These are phyloP conservation scores for Neolentinus lepideus DNA, from an alignment of 1,284 basidiomycete species.

Conservation along the genomic window DNA sequence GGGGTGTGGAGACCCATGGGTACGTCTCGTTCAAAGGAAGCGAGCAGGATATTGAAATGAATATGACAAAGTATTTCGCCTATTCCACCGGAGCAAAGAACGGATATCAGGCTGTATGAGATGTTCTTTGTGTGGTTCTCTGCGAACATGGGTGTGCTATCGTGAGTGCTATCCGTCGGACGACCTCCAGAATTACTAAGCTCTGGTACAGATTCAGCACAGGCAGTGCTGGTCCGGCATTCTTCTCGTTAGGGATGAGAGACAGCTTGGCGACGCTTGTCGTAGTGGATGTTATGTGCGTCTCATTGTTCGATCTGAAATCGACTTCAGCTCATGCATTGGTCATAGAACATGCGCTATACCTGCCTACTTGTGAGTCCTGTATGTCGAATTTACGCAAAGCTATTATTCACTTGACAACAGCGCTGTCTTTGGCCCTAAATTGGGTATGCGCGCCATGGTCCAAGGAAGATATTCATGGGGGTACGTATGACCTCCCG, in stretches of 20 bases:
- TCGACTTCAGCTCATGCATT: background rate
- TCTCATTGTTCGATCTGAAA: background rate
- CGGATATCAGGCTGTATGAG: conserved; percentile 58
- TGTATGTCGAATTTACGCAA: background rate
- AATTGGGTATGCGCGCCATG: conserved; percentile 82
- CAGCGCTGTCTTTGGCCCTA: conserved; percentile 81
- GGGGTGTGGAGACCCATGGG: background rate
- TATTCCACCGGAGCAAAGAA: conserved; percentile 40
- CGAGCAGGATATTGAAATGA: background rate
- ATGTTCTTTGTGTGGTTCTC: conserved; percentile 76
- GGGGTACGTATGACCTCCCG: conserved; percentile 38
- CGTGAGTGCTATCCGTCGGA: conserved; percentile 31
- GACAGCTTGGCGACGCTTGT: conserved; percentile 70
- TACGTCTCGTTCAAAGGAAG: background rate
- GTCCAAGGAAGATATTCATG: conserved; percentile 74
- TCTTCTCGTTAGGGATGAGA: conserved; percentile 61
- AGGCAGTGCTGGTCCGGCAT: conserved; percentile 64
- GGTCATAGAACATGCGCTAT: conserved; percentile 17
- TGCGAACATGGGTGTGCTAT: conserved; percentile 66
- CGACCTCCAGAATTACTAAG: background rate
- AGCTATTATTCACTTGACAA: background rate
- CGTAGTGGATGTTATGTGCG: conserved; percentile 65
- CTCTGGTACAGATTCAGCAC: conserved; percentile 52
- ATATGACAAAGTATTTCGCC: conserved; percentile 33
- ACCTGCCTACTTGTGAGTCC: conserved; percentile 53